Evolutionary conservation across 2,329 filamentous ascomycete species (phyloP).

Genomic region (Cadophora sp.): DNA sequence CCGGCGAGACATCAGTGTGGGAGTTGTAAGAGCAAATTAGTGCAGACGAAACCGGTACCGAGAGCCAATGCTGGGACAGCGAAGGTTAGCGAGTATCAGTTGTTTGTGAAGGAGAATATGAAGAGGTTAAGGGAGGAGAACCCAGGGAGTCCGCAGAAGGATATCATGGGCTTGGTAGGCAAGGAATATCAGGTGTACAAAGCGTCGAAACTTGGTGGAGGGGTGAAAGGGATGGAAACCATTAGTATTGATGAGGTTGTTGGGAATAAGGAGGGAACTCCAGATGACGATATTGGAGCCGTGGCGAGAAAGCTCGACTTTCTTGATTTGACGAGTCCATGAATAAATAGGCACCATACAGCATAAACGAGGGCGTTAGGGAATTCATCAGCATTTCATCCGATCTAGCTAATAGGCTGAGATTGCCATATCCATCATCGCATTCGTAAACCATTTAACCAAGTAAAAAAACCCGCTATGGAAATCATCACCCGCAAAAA

Average conservation of each 20-base stretch:
- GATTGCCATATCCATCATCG: background rate
- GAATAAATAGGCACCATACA: background rate
- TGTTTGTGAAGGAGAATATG: constrained; percentile 73
- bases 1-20: constrained; percentile 75
- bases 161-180: constrained; percentile 72
- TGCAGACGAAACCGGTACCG: constrained; percentile 82
- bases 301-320: constrained; percentile 44
- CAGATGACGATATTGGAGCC: constrained; percentile 29
- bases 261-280: constrained; percentile 25
- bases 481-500: background rate
- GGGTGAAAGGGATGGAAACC: background rate
- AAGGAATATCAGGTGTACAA: constrained; percentile 65
- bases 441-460: background rate
- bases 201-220: constrained; percentile 38
- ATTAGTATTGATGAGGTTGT: constrained; percentile 17
- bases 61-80: constrained; percentile 48
- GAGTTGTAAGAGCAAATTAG: constrained; percentile 71
- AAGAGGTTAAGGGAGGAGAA: constrained; percentile 62
- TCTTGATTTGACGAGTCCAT: constrained; percentile 42
- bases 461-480: background rate
- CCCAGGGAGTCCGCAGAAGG: constrained; percentile 63
- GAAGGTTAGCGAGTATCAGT: constrained; percentile 58
- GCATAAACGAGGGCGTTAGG: background rate
- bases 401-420: constrained; percentile 7
- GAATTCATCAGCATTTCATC: constrained; percentile 12